Conservation (phyloP, 139 green algal genomes). For the Auxenochlorella protothecoides region DNA sequence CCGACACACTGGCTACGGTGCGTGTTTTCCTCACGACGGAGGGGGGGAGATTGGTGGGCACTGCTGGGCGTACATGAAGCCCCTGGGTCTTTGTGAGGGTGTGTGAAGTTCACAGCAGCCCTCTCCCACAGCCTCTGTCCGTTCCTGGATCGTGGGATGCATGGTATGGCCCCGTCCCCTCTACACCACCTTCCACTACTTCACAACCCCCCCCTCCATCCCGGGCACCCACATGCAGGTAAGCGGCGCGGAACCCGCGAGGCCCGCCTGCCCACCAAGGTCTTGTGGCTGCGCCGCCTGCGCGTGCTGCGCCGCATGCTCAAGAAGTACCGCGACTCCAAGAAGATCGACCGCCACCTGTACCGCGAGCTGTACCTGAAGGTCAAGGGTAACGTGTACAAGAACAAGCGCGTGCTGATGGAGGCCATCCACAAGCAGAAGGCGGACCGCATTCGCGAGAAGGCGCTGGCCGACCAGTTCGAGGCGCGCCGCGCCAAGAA, state of each 20-base stretch:
- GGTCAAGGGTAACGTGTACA: constrained; percentile 99
- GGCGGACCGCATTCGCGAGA: constrained; percentile 90
- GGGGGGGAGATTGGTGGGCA: no score
- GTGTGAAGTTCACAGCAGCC: no score
- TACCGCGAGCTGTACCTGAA: constrained; percentile 99
- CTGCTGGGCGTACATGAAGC: no score
- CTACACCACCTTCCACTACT: background rate
- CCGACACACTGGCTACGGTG: constrained; percentile 94
- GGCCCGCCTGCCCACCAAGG: constrained; percentile 92
- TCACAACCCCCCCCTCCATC: background rate
- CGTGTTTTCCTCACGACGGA: no score
- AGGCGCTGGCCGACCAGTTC: constrained; percentile 96
- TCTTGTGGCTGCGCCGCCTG: constrained; percentile 94
- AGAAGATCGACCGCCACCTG: constrained; percentile 99
- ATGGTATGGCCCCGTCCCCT: background rate
- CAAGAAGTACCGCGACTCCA: constrained; percentile 95
- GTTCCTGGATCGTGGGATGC: background rate
- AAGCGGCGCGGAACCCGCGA: constrained; percentile 96
- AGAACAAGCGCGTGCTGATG: constrained; percentile 99
- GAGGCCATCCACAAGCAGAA: constrained; percentile 99
- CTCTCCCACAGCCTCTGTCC: no score
- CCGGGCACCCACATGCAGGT: constrained; percentile 39
- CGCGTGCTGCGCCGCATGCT: constrained; percentile 93
- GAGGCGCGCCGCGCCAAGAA: constrained; percentile 94
- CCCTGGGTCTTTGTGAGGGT: no score